Evolutionary conservation across 2,329 filamentous ascomycete species (phyloP).

Genomic region (Talaromyces atroroseus): DNA sequence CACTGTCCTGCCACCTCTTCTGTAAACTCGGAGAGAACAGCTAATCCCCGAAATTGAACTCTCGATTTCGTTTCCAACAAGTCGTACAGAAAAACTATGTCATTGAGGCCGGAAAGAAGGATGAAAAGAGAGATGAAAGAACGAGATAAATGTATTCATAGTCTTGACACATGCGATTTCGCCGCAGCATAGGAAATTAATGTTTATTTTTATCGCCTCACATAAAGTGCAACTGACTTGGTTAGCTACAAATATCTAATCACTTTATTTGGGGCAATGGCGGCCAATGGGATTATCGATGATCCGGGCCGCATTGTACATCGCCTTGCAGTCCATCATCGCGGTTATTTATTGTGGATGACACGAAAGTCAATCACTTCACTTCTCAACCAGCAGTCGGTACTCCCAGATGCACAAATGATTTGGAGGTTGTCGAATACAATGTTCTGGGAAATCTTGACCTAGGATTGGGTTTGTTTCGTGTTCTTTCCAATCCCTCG

Average conservation of each 20-base stretch:
- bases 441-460: conserved; percentile 3
- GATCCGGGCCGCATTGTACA: conserved; percentile 12
- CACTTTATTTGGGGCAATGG: neutral
- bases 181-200: neutral
- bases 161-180: neutral
- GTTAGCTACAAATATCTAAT: no score
- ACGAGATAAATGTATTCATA: neutral
- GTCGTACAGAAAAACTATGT: neutral
- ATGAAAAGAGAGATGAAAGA: neutral
- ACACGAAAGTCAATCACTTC: neutral
- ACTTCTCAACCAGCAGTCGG: neutral
- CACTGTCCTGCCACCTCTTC: conserved; percentile 72
- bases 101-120: conserved; percentile 43
- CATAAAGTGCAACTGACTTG: neutral
- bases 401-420: conserved; percentile 3
- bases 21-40: neutral
- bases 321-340: neutral
- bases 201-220: neutral
- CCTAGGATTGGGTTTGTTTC: neutral
- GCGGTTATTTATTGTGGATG: neutral
- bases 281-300: conserved; percentile 7
- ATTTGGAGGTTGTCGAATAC: neutral
- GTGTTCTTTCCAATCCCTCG: neutral
- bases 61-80: neutral
- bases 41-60: neutral